Evolutionary conservation across 164 flowering plant species (phyloP), one percentile per base, ranked within the genome.

Genomic region (Cinnamomum chago): DNA sequence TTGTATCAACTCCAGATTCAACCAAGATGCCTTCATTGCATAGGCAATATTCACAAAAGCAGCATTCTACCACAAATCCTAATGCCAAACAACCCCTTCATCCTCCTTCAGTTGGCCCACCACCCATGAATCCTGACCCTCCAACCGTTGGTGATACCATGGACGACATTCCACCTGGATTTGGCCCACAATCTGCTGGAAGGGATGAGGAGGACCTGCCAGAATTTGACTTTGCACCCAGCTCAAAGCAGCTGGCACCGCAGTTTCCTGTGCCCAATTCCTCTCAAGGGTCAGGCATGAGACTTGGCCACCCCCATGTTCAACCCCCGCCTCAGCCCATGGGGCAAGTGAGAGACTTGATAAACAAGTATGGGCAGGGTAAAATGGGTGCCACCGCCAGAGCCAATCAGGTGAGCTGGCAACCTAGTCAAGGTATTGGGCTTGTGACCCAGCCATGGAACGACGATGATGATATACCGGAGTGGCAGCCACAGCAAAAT

Each of bases 121-220:
- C 74, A 2, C 78, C 80, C 17, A 13, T 72, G 2, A 68, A 70
- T 50, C 50, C 81, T 17, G 33, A 58, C 40, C 79, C 82, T 6
- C 65, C 72, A 1, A 1, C 68, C 2, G 84, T 73, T 52, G 93
- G 83, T 67, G 89, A 84, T 18, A 88, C 87, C 35, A 88, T 88
- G 27, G 97, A 89, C 75, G 99, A 94, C 73, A 81, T 91, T 10
- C 99, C 99, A 23, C 99, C 99, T 62, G 60, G 60, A 15, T 55
- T 55, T 55, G 99, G 99, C 23, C 92, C 94, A 82, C 97, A 97
- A 52, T 97, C 72, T 2, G 84, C 86, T 22, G 68, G 80, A 58
- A 79, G 86, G 80, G 97, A 94, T 50, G 98, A 90, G 0, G 98
- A 96, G 78, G 99, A 96, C 74, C 81, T 96, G 27, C 98, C 98